Evolutionary conservation across 1,284 basidiomycete genomes (phyloP).

Genomic region (Ganoderma lucidum): DNA sequence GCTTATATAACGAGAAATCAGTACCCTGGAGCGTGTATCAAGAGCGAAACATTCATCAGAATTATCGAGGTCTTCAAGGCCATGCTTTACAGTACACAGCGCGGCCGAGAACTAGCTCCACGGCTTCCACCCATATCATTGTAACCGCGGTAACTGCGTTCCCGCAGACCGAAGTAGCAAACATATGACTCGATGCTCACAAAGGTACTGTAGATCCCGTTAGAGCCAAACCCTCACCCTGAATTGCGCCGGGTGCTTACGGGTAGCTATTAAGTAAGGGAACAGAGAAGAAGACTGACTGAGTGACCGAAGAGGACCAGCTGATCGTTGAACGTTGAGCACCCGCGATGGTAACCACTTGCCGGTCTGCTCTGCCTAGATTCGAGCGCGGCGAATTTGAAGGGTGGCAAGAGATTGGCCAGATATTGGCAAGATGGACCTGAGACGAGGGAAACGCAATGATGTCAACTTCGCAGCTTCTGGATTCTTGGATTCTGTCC

Average conservation of each 20-base stretch:
- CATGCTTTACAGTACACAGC: neutral
- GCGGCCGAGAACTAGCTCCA: neutral
- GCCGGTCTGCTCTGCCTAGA: neutral
- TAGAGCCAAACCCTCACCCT: neutral
- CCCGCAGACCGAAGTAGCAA: neutral
- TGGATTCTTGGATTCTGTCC: neutral
- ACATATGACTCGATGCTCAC: neutral
- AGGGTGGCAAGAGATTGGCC: neutral
- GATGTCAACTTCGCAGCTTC: neutral
- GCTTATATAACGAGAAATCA: neutral
- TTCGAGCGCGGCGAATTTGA: neutral
- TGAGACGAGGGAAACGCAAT: neutral
- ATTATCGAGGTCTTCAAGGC: neutral
- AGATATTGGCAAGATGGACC: neutral
- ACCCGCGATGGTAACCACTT: neutral
- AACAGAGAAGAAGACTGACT: neutral
- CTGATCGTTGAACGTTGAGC: neutral
- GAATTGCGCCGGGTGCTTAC: neutral
- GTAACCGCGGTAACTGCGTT: neutral
- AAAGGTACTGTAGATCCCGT: neutral
- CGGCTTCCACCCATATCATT: neutral
- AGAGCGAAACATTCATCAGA: neutral
- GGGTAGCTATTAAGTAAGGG: slow-evolving; percentile 7
- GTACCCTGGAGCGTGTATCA: neutral
- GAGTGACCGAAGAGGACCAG: neutral